These are phyloP conservation scores for Lipomyces yamanashiensis DNA, from an alignment of 805 yeast genomes.

Conservation along the genomic window DNA sequence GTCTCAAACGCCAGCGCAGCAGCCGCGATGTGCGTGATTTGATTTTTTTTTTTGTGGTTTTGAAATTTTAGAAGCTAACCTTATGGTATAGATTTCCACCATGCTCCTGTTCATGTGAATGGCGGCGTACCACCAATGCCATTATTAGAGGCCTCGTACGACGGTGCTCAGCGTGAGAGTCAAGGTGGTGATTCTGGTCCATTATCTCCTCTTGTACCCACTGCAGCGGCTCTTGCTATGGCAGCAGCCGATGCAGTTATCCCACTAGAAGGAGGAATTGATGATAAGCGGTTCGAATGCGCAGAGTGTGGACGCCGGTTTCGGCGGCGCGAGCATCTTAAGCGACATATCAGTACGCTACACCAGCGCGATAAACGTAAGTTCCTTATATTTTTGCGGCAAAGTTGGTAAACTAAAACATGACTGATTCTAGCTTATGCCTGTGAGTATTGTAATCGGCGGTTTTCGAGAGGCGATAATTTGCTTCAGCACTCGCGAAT, in stretches of 20 bases:
- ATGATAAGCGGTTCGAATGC: constrained; percentile 54
- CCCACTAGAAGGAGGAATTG: constrained; percentile 13
- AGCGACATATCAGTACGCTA: constrained; percentile 72
- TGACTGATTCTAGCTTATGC: constrained; percentile 49
- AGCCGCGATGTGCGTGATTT: constrained; percentile 21
- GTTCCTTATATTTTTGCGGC: not conserved
- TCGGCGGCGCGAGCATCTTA: constrained; percentile 76
- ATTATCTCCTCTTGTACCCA: not conserved
- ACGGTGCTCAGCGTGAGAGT: not conserved
- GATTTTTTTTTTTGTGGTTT: not conserved
- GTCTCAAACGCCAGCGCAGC: constrained; percentile 10
- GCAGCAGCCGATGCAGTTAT: constrained; percentile 14
- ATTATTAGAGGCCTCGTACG: not conserved
- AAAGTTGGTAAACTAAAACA: not conserved
- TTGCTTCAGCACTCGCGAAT: constrained; percentile 68
- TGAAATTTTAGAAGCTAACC: not conserved
- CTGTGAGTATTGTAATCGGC: constrained; percentile 64
- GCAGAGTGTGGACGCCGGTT: constrained; percentile 67
- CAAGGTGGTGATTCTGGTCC: constrained; percentile 1
- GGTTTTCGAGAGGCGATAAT: constrained; percentile 70
- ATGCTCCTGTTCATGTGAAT: constrained; percentile 5
- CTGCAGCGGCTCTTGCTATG: constrained; percentile 13
- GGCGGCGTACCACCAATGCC: not conserved
- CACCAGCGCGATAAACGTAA: constrained; percentile 68
- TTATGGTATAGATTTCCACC: constrained; percentile 15